These are phyloP conservation scores for Melanogaster broomeanus DNA, from an alignment of 768 basidiomycete species.

Conservation along the genomic window DNA sequence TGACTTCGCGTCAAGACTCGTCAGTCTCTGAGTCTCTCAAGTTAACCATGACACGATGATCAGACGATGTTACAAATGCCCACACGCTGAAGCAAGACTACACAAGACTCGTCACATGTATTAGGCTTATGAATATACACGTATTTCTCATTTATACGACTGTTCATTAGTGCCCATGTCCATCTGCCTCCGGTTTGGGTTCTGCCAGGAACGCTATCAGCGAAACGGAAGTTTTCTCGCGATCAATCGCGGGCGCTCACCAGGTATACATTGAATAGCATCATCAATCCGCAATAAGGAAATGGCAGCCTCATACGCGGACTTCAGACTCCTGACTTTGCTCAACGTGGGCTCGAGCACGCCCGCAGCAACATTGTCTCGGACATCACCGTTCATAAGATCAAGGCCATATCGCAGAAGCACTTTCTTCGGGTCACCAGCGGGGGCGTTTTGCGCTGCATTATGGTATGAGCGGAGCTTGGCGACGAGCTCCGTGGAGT, in stretches of 20 bases:
- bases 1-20: slow-evolving; percentile 27
- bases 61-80: too few species aligned
- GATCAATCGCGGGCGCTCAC: slow-evolving; percentile 43
- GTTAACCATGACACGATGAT: too few species aligned
- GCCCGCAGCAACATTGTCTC: slow-evolving; percentile 93
- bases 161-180: slow-evolving; percentile 65
- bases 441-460: slow-evolving; percentile 89
- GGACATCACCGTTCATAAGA: slow-evolving; percentile 89
- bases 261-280: slow-evolving; percentile 88
- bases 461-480: slow-evolving; percentile 97
- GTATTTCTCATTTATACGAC: slow-evolving; percentile 2
- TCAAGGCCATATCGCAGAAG: slow-evolving; percentile 94
- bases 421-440: slow-evolving; percentile 87
- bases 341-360: slow-evolving; percentile 95
- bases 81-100: not conserved
- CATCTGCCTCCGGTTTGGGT: slow-evolving; percentile 68
- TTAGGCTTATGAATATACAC: slow-evolving; percentile 14
- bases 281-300: slow-evolving; percentile 94
- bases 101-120: slow-evolving; percentile 2
- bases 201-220: slow-evolving; percentile 44
- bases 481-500: slow-evolving; percentile 95
- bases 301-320: slow-evolving; percentile 94
- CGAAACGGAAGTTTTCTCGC: slow-evolving; percentile 9
- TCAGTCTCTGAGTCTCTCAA: too few species aligned
- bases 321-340: slow-evolving; percentile 97